Evolutionary conservation across 2,329 filamentous ascomycete species (phyloP), one percentile per base, ranked within the genome.

Genomic region (Metarhizium guizhouense): DNA sequence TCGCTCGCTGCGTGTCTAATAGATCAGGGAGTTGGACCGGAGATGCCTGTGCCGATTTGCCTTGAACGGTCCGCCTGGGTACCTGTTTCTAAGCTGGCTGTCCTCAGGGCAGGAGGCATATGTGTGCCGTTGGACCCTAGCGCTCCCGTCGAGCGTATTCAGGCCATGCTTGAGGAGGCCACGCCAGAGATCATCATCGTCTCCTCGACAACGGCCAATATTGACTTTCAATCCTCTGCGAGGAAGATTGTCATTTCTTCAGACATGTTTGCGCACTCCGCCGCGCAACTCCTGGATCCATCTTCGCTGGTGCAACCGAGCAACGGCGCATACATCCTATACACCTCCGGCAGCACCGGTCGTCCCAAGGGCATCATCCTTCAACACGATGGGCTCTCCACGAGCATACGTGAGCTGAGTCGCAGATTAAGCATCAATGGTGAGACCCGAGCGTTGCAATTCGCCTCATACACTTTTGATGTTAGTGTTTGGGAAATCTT

Each of bases 21-120:
- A 34, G 32, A 34, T 11, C 32, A 34, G 32, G 32, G 32, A 34
- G 32, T 34, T 34, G 32, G 32, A 11, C 32, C 32, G 32, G 32
- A 34, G 32, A 34, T 34, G 32, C 7, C 32, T 11, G 32, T 34
- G 7, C 32, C 32, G 32, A 34, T 34, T 34, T 34, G n/a, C 1
- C 40, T 43, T 16, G 40, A 43, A 13, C 8, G n/a, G n/a, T 43
- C 40, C 8, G 60, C 72, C 20, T 63, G 60, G 60, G 54, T 52
- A 4, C 25, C 56, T 4, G 59, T 63, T 18, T 51, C 60, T 4
- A 57, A 57, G n/a, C 49, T 63, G 0, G 61, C 58, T 1, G 53
- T 63, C 3, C 42, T 59, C 14, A 57, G 54, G 25, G 61, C 60
- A 6, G 61, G 61, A 13, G 59, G 51, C 11, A 55, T 51, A 6